These are phyloP conservation scores for Bjerkandera adusta DNA, from an alignment of 1,284 basidiomycete genomes.

Conservation along the genomic window DNA sequence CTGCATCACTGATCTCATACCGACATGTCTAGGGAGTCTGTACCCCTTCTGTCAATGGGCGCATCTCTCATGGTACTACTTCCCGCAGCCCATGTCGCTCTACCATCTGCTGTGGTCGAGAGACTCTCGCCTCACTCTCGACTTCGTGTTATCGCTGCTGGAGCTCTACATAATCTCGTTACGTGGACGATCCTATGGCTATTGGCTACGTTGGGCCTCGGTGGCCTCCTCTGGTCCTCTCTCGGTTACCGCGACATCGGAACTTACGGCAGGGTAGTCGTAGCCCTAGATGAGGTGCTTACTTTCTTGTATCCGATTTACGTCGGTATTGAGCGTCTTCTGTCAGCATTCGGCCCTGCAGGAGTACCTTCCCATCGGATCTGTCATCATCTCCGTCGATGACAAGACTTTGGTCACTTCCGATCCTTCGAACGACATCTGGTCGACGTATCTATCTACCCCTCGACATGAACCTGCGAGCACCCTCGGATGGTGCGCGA, in stretches of 20 bases:
- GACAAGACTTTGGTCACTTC: conserved; percentile 43
- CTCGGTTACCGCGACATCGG: conserved; percentile 52
- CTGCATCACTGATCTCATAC: background rate
- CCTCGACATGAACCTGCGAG: background rate
- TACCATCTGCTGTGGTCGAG: conserved; percentile 43
- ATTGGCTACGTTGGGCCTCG: conserved; percentile 8
- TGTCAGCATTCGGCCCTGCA: conserved; percentile 54
- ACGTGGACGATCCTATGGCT: conserved; percentile 23
- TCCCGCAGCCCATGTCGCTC: conserved; percentile 69
- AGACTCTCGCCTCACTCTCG: conserved; percentile 40
- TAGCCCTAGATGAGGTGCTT: conserved; percentile 20
- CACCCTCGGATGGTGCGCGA: conserved; percentile 59
- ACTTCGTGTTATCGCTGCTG: conserved; percentile 58
- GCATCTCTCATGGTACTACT: conserved; percentile 53
- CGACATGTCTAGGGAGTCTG: conserved; percentile 38
- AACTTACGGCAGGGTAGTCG: conserved; percentile 47
- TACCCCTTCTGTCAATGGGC: conserved; percentile 60
- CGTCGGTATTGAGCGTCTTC: too few species aligned
- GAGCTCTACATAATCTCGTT: conserved; percentile 64
- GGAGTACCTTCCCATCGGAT: conserved; percentile 47
- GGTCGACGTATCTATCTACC: conserved; percentile 44
- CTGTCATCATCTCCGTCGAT: conserved; percentile 56
- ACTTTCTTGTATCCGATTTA: too few species aligned
- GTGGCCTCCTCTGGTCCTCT: conserved; percentile 28
- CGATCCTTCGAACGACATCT: conserved; percentile 32